Evolutionary conservation across 768 basidiomycete genomes (phyloP), one percentile per base, ranked within the genome.

Genomic region (Lyophyllum decastes): DNA sequence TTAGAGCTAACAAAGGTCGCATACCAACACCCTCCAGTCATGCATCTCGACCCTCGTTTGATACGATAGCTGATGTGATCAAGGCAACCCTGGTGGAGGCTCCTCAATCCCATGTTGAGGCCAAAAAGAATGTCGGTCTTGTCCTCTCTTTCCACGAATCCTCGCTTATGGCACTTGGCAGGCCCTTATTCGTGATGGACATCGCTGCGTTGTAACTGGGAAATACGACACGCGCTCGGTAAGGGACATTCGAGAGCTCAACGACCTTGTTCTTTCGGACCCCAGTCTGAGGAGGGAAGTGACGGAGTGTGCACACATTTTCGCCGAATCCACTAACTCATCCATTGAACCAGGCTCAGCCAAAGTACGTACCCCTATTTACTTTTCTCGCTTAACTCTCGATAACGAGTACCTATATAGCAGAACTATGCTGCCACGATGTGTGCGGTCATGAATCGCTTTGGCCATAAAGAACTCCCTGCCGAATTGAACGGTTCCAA

Each of bases 161-260:
- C 3, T 41, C n/a, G n/a, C n/a, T 19, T 17, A 41, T 41, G 16
- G 19, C 6, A n/a, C 17, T 41, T 1, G 19, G 5, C 16, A 74
- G 75, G 73, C 77, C 47, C 64, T 76, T 19, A 52, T 70, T 43
- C 72, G 76, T 27, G 76, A 78, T 55, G 66, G 63, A 4, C 73
- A 58, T 62, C 69, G 64, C 46, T 78, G 76, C 54, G 60, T 73
- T 10, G 57, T 76, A 7, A 69, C 70, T 12, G 70, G 68, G 48
- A 21, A 30, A 21, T 60, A 67, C 48, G 74, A 76, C 47, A 19
- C 9, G 3, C 21, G 30, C 22, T 55, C 53, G 7, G 26, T 61
- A 52, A 22, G 17, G 21, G 44, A 27, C 17, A 52, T 54, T 19
- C 12, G 46, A 52, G 68, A 68, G 58, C 35, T 65, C n/a, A 12